Evolutionary conservation across 805 yeast genomes (phyloP).

Genomic region (Ogataea trehaloabstinens): DNA sequence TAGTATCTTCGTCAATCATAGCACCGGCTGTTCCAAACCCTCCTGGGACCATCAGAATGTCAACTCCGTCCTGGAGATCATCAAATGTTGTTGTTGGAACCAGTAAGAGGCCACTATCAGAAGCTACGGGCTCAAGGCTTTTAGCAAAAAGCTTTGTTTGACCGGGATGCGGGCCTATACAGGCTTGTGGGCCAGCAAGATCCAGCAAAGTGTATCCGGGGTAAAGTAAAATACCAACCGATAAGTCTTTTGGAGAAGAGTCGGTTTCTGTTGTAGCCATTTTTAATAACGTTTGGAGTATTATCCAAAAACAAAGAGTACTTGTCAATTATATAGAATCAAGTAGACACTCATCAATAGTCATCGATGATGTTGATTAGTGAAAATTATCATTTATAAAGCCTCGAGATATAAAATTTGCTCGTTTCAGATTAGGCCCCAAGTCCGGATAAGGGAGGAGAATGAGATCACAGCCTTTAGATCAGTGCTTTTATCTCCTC

Average conservation of each 20-base stretch:
- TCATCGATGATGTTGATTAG: no score
- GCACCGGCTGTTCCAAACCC: slow-evolving; percentile 1
- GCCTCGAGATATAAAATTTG: no score
- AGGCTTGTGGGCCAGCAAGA: slow-evolving; percentile 2
- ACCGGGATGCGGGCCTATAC: neutral
- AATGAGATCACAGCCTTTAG: no score
- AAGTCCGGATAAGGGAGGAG: no score
- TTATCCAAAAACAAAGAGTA: no score
- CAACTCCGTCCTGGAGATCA: neutral
- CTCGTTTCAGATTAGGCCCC: no score
- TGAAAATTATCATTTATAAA: no score
- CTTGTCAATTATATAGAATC: no score
- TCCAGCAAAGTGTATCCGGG: slow-evolving; percentile 2
- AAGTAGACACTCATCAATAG: no score
- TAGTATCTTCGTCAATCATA: neutral
- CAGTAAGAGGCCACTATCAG: neutral
- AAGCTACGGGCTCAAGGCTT: neutral
- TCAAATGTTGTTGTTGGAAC: neutral
- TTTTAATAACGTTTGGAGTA: no score
- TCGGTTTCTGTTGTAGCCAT: no score
- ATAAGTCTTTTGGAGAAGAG: neutral
- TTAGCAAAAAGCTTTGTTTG: slow-evolving; percentile 5
- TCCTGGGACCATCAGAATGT: slow-evolving; percentile 2
- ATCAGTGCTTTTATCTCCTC: no score
- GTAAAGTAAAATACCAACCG: slow-evolving; percentile 1